phyloP scores from a whole-genome alignment of 108 stramenopile species.

The Asterionellopsis glacialis region DNA sequence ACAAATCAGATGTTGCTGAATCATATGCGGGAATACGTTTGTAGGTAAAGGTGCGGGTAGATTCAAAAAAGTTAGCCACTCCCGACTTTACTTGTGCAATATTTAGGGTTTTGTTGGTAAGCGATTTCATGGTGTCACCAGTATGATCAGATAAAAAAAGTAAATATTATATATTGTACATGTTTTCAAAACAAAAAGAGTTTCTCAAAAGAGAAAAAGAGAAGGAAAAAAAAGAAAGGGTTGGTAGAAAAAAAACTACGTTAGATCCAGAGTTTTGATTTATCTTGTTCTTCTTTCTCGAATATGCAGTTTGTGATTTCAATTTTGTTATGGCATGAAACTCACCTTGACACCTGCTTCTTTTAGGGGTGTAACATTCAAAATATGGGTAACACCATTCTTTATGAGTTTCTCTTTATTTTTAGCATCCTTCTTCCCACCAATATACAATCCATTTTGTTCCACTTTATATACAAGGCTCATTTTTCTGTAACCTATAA shows the following conservation, averaged over 20 bases:
- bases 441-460: slow-evolving; percentile 44
- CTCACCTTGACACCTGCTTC: slow-evolving; percentile 50
- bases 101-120: neutral
- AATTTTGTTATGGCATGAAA: too few relatives aligned
- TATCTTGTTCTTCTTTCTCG: too few relatives aligned
- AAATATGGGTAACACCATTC: slow-evolving; percentile 43
- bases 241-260: neutral
- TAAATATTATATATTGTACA: too few relatives aligned
- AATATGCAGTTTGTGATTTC: too few relatives aligned
- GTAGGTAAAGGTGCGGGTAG: slow-evolving; percentile 37
- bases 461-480: neutral
- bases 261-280: neutral
- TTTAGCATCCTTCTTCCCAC: slow-evolving; percentile 65
- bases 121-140: too few relatives aligned
- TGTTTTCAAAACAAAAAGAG: neutral
- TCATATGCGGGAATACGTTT: slow-evolving; percentile 72
- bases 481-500: neutral
- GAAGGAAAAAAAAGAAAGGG: neutral
- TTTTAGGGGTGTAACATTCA: slow-evolving; percentile 74
- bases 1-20: slow-evolving; percentile 42
- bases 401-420: slow-evolving; percentile 37
- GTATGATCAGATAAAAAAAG: too few relatives aligned
- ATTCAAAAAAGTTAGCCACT: slow-evolving; percentile 79
- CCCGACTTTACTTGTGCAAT: slow-evolving; percentile 28
- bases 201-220: neutral